Conservation (phyloP, 345 rosid genomes). For the Mangifera indica region DNA sequence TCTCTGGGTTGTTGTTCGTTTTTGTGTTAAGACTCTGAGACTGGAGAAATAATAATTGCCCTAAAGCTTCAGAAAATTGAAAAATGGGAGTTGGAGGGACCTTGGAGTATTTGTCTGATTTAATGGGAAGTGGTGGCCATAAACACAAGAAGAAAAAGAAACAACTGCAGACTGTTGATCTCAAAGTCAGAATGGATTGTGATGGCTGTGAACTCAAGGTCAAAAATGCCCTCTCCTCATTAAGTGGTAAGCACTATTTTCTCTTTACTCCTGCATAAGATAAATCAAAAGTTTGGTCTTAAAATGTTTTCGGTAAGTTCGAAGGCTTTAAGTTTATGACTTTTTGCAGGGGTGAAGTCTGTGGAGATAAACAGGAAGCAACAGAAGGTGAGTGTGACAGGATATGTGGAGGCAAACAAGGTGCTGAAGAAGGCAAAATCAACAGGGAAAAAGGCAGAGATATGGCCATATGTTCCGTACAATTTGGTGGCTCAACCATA, state of each 20-base stretch:
- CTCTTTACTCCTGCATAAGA: background rate
- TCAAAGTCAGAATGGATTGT: constrained; percentile 96
- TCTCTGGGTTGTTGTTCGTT: background rate
- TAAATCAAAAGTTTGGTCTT: too few relatives aligned
- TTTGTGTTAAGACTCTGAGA: background rate
- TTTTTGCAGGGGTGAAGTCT: constrained; percentile 64
- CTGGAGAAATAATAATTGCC: background rate
- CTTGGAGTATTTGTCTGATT: constrained; percentile 70
- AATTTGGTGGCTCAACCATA: constrained; percentile 88
- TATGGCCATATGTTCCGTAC: constrained; percentile 95
- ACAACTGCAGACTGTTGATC: constrained; percentile 80
- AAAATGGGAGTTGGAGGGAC: constrained; percentile 90
- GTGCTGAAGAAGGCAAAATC: constrained; percentile 84
- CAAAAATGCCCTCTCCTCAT: constrained; percentile 78
- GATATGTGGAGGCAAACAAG: constrained; percentile 72
- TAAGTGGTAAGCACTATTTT: constrained; percentile 53
- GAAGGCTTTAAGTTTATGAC: too few relatives aligned
- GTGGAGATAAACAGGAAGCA: constrained; percentile 91
- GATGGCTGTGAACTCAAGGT: constrained; percentile 98
- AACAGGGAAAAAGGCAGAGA: constrained; percentile 91
- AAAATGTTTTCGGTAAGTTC: too few relatives aligned
- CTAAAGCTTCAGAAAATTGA: background rate
- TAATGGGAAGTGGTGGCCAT: constrained; percentile 57
- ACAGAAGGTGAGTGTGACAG: constrained; percentile 83
- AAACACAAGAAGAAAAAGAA: constrained; percentile 58